Base-by-base conservation (phyloP, 352 stramenopile species). In the Globisporangium solare region DNA sequence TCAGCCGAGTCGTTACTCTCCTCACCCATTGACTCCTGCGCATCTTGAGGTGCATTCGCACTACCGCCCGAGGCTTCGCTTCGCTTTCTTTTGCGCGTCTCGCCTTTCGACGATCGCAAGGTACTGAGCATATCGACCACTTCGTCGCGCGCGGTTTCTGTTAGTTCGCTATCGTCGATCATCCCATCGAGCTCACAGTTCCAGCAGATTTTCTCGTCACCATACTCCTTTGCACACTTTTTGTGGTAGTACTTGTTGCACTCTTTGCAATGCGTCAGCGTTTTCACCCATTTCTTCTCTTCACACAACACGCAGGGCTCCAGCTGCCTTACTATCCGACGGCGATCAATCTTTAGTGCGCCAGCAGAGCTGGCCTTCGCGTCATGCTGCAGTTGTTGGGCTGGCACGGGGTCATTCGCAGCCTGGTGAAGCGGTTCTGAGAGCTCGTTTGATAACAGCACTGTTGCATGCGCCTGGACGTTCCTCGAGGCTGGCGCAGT, bases 81-180 rank as follows among this genome's bases (percentile, higher is more conserved):
- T 39, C 37, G 22, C 2, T 60, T 52, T 10, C 52, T 35, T 35
- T 35, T 49, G 13, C 39, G 37, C 10, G 67, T 58, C 20, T 63
- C 60, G 7, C 63, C 60, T 6, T 57, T 42, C 3, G 58, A 55
- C 4, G 71, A 61, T 3, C 69, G 73, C 24, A 92, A 59, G 0
- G 66, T 66, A 27, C 69, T 74, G 47, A 79, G 70, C 72, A 89
- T 69, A 12, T 55, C 54, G 47, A 79, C 31, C 42, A 74, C 53
- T 43, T 81, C 51, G 20, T 86, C 72, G 10, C 62, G 73, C 12
- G 77, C 62, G 21, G 73, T 67, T 51, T 84, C 67, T 5, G 81
- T 83, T 17, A 92, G 61, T 39, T 89, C 80, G 8, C 66, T 88
- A 51, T 92, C 83, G 41, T 92, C 80, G 54, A 92, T 89, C 64